Evolutionary conservation across 495 filamentous ascomycete species (phyloP), one percentile per base, ranked within the genome.

Genomic region (Neurospora intermedia): DNA sequence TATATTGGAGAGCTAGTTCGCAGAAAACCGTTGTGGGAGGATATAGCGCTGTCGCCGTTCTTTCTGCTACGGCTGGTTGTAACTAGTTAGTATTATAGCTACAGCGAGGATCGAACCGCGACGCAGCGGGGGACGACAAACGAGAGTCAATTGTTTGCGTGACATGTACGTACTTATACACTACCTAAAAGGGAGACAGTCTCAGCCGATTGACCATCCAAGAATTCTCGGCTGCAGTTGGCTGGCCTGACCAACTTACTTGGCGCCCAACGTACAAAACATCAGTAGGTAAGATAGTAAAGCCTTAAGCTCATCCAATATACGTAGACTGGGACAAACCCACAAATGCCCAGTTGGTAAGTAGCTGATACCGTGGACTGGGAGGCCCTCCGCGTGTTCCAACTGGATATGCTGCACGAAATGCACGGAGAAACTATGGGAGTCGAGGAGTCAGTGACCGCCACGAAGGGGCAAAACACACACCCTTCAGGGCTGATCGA

Each of bases 361-460:
- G n/a, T 31, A 62, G 27, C 23, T 62, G 54, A 16, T 31, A 15
- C 16, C 54, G 13, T 62, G 54, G 27, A 35, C 54, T 13, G 27
- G 54, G 54, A 62, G 23, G 23, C 27, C 6, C 23, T 35, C 15
- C 43, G 69, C 41, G 45, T 62, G 40, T 45, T 31, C 27, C 27
- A 45, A 72, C 59, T 45, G 69, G 54, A 62, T 62, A 39, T 74
- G 69, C 75, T 77, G 78, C 77, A 71, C 35, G 41, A 43, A 75
- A 72, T 70, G 74, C 73, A 76, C 72, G 71, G 59, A 70, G 35
- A 71, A 43, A 54, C 69, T 59, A 75, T 31, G 41, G 27, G 69
- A 54, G 31, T 69, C 62, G 70, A 74, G 79, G 77, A 84, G 80
- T 85, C 79, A 85, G 83, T 80, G 78, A 70, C 73, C 84, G 84